These are phyloP conservation scores for Pseudomassariella vexata DNA, from an alignment of 2,329 filamentous ascomycete genomes.

Conservation along the genomic window DNA sequence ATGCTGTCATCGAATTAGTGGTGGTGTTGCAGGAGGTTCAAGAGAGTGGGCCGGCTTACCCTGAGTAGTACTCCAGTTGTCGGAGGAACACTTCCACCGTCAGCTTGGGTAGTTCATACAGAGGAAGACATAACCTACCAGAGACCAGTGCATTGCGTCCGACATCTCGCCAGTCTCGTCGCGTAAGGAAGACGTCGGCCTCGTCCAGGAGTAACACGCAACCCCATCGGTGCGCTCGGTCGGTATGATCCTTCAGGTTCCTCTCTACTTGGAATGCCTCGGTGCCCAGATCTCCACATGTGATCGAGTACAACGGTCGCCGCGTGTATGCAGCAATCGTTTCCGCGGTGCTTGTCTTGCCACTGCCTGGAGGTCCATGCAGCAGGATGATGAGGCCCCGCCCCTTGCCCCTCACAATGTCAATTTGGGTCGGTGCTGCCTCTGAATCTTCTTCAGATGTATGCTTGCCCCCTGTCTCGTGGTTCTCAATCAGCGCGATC, in stretches of 20 bases:
- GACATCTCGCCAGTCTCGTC: conserved; percentile 17
- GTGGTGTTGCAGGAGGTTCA: too few relatives aligned
- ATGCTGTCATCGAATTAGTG: too few relatives aligned
- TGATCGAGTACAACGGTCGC: conserved; percentile 26
- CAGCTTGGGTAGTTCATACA: background rate
- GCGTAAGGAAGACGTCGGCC: conserved; percentile 26
- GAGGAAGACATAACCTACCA: conserved; percentile 4
- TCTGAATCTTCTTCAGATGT: background rate
- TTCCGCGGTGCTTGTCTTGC: conserved; percentile 31
- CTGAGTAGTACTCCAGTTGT: conserved; percentile 13
- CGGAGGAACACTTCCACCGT: conserved; percentile 10
- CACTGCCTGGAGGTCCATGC: conserved; percentile 37
- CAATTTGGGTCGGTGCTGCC: conserved; percentile 4
- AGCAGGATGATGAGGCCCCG: conserved; percentile 38
- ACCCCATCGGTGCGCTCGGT: conserved; percentile 34
- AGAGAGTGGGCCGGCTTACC: too few relatives aligned
- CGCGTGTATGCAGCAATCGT: conserved; percentile 28
- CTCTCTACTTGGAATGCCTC: conserved; percentile 17
- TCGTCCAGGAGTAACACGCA: conserved; percentile 26
- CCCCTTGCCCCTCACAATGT: conserved; percentile 13
- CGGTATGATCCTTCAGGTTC: conserved; percentile 20
- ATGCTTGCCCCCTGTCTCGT: conserved; percentile 3
- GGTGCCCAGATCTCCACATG: conserved; percentile 23
- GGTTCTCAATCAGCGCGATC: conserved; percentile 9
- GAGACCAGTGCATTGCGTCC: conserved; percentile 15